Conservation (phyloP, 78 protist species). For the Dictyostelium firmibasis region DNA sequence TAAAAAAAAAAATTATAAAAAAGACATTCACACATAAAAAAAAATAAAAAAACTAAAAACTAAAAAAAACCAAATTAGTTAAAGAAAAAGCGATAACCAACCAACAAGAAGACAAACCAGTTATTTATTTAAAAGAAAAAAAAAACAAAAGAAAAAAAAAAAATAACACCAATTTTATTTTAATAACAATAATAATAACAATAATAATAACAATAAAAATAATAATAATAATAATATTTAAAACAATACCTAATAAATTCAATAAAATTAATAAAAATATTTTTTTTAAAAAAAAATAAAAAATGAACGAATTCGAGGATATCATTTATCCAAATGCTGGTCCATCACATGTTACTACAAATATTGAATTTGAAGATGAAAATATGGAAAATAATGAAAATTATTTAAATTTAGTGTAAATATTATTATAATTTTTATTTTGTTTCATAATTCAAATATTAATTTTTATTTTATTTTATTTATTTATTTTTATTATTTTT, state of each 20-base stretch:
- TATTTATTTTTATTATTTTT: not conserved
- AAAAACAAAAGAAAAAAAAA: not conserved
- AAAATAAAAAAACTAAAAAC: not conserved
- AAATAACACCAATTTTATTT: not conserved
- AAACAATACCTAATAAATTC: not conserved
- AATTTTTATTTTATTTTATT: no score
- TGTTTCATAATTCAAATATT: not conserved
- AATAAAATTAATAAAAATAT: not conserved
- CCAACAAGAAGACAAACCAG: not conserved
- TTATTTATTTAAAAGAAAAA: not conserved
- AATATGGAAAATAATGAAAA: not conserved
- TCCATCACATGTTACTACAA: not conserved
- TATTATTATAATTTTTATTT: not conserved
- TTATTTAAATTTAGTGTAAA: not conserved
- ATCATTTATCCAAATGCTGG: not conserved
- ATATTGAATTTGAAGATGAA: not conserved
- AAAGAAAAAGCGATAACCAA: not conserved
- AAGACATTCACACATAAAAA: not conserved
- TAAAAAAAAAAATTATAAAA: no score
- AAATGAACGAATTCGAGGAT: conserved; percentile 1
- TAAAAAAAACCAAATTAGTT: not conserved
- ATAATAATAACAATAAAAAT: not conserved
- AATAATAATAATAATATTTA: no score
- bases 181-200: not conserved
- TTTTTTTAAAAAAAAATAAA: not conserved